Base-by-base conservation (phyloP, 1,139 yeast genomes). In the Taphrina betulina region DNA sequence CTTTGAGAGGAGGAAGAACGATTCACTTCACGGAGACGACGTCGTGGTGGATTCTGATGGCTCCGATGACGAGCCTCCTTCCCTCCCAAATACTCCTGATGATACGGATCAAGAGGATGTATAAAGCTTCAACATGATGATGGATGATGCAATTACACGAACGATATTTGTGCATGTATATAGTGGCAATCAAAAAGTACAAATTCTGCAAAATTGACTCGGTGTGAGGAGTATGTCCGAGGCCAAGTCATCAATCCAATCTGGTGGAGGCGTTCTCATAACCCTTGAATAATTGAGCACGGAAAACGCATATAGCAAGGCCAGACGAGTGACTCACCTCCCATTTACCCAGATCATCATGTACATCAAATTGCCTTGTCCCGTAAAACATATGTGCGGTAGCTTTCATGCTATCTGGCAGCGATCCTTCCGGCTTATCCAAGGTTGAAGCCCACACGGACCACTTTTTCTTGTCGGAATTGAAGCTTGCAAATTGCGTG, bases 401-500 rank as follows among this genome's bases (percentile, higher is more conserved):
- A 7, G 53, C 38, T n/a, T 5, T 10, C n/a, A 48, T 10, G 8
- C 34, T 19, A 12, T 48, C 29, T 3, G 53, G 53, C 23, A 48
- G n/a, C 20, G 12, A 22, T 2, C 45, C 45, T n/a, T 37, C 37
- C 12, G 14, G 17, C 4, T 28, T 14, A n/a, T 48, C 45, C 10
- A 48, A n/a, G 4, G 53, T 37, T 3, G 44, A 35, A n/a, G 35
- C 44, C 55, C 55, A 51, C 5, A 51, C 26, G 19, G 41, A 29
- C 55, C 55, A 51, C 16, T 40, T 51, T 2, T 33, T 17, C 42
- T 41, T 40, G 42, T 40, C 48, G 5, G 26, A 28, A 33, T 40
- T 41, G 24, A 23, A 41, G 35, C 48, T 41, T 35, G 55, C 55
- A 22, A 51, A 40, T 17, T 40, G 55, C n/a, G 31, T 26, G n/a